Conservation (phyloP, 2,329 filamentous ascomycete species). For the Geosmithia morbida region DNA sequence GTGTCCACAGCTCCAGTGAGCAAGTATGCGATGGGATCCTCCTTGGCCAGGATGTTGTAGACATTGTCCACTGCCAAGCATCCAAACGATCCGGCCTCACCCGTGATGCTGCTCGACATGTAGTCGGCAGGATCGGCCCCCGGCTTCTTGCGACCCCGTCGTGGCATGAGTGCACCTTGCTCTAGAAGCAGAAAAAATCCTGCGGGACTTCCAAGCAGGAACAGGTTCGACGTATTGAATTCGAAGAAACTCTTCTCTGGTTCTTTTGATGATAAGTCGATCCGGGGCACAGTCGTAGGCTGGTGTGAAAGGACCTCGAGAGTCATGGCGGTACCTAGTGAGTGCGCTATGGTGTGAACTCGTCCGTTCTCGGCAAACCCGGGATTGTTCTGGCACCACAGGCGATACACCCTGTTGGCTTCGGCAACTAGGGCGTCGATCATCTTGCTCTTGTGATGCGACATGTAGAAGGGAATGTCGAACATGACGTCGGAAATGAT, state of each 20-base stretch:
- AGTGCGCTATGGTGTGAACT: constrained; percentile 88
- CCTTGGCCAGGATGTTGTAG: constrained; percentile 72
- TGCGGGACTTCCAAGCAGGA: constrained; percentile 78
- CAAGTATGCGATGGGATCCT: constrained; percentile 73
- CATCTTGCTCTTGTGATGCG: constrained; percentile 92
- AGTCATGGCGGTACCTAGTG: constrained; percentile 87
- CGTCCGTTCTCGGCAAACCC: constrained; percentile 68
- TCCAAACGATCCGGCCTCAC: constrained; percentile 68
- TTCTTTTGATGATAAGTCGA: constrained; percentile 25
- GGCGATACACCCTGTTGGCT: constrained; percentile 85
- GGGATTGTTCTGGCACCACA: constrained; percentile 91
- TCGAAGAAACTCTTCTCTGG: constrained; percentile 55
- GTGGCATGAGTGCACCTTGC: constrained; percentile 54
- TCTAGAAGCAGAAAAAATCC: constrained; percentile 90
- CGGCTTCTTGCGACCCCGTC: constrained; percentile 61
- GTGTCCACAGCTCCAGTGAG: constrained; percentile 84
- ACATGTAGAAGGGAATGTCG: constrained; percentile 95
- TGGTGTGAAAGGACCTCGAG: constrained; percentile 83
- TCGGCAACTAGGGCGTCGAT: constrained; percentile 76
- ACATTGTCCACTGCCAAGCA: constrained; percentile 91
- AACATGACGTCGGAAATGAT: constrained; percentile 97
- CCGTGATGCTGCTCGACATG: constrained; percentile 47
- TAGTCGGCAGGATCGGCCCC: constrained; percentile 52
- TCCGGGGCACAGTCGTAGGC: constrained; percentile 51
- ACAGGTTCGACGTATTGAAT: constrained; percentile 82